A percentile compares a stretch with the other conserved stretches of the same genome.
Conservation (phyloP, 805 yeast species). For the Alloascoidea hylecoeti region DNA sequence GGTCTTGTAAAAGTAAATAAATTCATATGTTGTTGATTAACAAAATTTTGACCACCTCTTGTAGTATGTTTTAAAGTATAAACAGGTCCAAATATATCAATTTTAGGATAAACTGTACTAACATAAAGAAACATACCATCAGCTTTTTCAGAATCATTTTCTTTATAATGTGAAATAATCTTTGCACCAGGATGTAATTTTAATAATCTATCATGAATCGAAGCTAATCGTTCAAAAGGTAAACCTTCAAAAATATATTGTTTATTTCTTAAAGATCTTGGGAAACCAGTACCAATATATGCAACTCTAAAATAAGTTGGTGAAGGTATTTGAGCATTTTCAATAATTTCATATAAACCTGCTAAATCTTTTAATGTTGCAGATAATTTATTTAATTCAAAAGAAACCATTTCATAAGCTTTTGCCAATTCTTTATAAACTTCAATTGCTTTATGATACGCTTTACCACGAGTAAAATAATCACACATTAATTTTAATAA, state of each 20-base stretch:
- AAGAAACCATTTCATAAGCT: constrained; percentile 58
- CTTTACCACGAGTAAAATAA: constrained; percentile 55
- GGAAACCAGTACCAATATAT: constrained; percentile 78
- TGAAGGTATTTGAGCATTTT: constrained; percentile 53
- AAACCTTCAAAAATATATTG: constrained; percentile 75
- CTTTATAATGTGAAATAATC: constrained; percentile 41
- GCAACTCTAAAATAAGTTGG: constrained; percentile 72
- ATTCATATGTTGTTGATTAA: constrained; percentile 59
- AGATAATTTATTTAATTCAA: constrained; percentile 64
- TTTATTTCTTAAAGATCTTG: constrained; percentile 58
- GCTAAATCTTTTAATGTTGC: constrained; percentile 56
- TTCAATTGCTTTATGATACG: constrained; percentile 69
- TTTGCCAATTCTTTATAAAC: constrained; percentile 64
- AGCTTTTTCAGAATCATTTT: constrained; percentile 29
- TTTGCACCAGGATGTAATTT: constrained; percentile 74
- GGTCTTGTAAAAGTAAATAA: constrained; percentile 57
- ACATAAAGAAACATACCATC: constrained; percentile 67
- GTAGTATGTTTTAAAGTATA: constrained; percentile 15
- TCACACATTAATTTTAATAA: constrained; percentile 57
- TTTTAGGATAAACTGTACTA: constrained; percentile 56
- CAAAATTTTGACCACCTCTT: constrained; percentile 52
- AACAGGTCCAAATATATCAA: constrained; percentile 28
- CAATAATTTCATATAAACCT: constrained; percentile 50
- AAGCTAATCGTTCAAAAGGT: constrained; percentile 77
- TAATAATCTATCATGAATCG: constrained; percentile 64